Base-by-base conservation (phyloP, 805 yeast species). In the Ogataea ramenticola region DNA sequence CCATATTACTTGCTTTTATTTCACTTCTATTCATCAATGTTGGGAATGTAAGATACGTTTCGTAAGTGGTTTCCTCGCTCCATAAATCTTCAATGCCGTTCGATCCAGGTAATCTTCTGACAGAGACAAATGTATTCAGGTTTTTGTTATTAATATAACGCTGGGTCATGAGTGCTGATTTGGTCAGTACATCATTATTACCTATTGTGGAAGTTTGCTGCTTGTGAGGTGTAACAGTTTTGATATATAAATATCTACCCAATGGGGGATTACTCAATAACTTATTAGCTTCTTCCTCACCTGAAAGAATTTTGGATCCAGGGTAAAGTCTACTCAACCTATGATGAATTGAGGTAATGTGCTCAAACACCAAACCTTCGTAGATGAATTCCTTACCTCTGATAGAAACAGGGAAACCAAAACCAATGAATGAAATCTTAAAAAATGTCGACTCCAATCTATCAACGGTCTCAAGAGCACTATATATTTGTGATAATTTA, bases 321-420 rank as follows among this genome's bases (percentile, higher is more conserved):
- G 93, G 95, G 60, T 86, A 85, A 39, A 85, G 62, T 55, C 80
- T 76, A 52, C 82, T 72, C 47, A 89, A 66, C 51, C 95, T 71
- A 54, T 82, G 86, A 54, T 84, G 88, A 59, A 88, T 84, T 3
- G 91, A 80, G 2, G 89, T 79, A 46, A 88, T 80, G 61, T 86
- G 93, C 59, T 88, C 96, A 65, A 85, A 88, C 27, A 95, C 88
- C 43, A 79, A 70, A 6, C 96, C 96, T 64, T 88, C 95, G 57
- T 82, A 86, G 42, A 88, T 83, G 58, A 82, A 88, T 47, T 80
- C 80, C 55, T 82, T 79, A 39, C 86, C 85, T 55, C 95, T 71
- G 40, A 85, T 72, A 32, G 89, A 75, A 29, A 68, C 70, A 8
- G 96, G 96, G 71, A 88, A 88, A 2, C 96, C 96, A 42, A 73